phyloP scores from a whole-genome alignment of 2,329 filamentous ascomycete species.

The Talaromyces piceae region DNA sequence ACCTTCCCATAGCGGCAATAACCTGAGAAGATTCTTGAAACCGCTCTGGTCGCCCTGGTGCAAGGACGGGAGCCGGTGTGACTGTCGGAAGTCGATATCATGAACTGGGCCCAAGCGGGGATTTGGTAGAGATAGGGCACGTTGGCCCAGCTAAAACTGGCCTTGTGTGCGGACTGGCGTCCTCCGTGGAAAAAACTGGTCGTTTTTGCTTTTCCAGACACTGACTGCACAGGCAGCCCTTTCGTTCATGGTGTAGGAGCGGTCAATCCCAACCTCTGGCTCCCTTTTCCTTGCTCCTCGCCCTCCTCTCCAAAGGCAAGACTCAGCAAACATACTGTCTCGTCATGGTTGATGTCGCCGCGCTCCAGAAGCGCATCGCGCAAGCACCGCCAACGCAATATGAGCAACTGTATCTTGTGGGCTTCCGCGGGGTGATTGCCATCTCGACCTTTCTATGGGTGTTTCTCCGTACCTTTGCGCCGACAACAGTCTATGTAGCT shows the following conservation, averaged over 20 bases:
- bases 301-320: no score
- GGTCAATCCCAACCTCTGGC: neutral
- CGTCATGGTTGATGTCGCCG: neutral
- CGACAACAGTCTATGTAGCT: conserved; percentile 32
- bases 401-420: conserved; percentile 21
- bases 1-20: neutral
- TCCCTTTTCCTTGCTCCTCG: neutral
- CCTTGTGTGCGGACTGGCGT: neutral
- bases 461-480: conserved; percentile 41
- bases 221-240: no score
- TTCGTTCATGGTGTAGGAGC: neutral
- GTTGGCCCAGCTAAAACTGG: neutral
- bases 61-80: neutral
- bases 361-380: conserved; percentile 6
- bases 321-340: neutral
- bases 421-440: conserved; percentile 26
- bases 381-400: conserved; percentile 24
- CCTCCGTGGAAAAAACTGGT: neutral
- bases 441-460: conserved; percentile 39
- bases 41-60: neutral
- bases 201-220: neutral
- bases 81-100: neutral
- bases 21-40: neutral
- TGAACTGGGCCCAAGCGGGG: neutral
- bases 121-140: neutral